A percentile compares a stretch with the other conserved stretches of the same genome.
phyloP scores from a whole-genome alignment of 2,329 filamentous ascomycete species.

The Venturia nashicola region DNA sequence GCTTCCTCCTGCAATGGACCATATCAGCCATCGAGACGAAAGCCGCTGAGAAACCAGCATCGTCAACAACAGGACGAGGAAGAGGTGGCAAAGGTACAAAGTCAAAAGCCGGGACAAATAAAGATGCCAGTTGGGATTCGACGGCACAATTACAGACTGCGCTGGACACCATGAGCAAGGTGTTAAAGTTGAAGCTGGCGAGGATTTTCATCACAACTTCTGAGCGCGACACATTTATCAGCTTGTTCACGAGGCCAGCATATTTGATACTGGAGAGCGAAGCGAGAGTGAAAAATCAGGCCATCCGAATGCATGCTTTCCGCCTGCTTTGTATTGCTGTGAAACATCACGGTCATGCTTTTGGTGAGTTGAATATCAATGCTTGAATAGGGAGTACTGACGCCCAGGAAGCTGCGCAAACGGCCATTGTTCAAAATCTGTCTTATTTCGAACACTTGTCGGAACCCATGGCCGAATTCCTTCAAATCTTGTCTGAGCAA shows the following conservation, averaged over 20 bases:
- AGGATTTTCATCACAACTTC: constrained; percentile 94
- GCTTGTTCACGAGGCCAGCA: constrained; percentile 80
- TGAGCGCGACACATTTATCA: constrained; percentile 89
- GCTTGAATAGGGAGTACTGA: constrained; percentile 12
- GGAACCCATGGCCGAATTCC: constrained; percentile 96
- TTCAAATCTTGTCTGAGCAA: constrained; percentile 90
- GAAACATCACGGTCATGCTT: constrained; percentile 95
- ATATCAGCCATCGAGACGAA: constrained; percentile 90
- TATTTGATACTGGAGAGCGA: constrained; percentile 94
- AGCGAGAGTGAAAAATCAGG: constrained; percentile 74
- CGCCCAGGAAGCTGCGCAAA: constrained; percentile 63
- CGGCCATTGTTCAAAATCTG: constrained; percentile 91
- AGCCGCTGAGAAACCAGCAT: constrained; percentile 75
- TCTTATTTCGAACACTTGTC: constrained; percentile 99
- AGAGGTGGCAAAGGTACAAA: constrained; percentile 66
- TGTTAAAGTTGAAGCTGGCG: constrained; percentile 80
- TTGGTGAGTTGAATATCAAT: constrained; percentile 48
- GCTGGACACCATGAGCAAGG: constrained; percentile 90
- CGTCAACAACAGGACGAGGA: constrained; percentile 56
- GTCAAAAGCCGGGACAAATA: constrained; percentile 54
- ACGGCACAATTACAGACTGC: constrained; percentile 76
- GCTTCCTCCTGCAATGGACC: constrained; percentile 88
- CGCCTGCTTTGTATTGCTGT: constrained; percentile 93
- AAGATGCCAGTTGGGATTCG: constrained; percentile 79
- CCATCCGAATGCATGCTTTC: constrained; percentile 93